Evolutionary conservation across 2,329 filamentous ascomycete genomes (phyloP), one percentile per base, ranked within the genome.

Genomic region (Phyllosticta paracitricarpa): DNA sequence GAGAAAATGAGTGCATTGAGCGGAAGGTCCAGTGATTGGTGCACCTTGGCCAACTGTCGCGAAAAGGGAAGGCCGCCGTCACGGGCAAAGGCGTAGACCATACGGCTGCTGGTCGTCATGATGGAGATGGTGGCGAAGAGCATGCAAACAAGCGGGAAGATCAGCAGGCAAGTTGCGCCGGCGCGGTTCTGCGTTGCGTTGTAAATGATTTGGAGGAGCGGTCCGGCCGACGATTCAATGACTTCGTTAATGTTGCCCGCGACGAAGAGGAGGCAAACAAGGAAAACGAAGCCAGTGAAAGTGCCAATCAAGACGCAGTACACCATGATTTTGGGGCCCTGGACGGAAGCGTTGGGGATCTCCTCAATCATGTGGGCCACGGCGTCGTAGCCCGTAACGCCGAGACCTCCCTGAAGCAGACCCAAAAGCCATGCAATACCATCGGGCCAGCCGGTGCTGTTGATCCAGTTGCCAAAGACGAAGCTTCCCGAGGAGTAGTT

Each of bases 381-480:
- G 0, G 78, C 77, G 62, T 81, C 81, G 67, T 78, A 84, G 56
- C 81, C 81, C n/a, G 79, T 82, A 22, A 82, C 71, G 61, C 78
- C 79, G 14, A 83, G 75, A 14, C 79, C 80, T 51, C 80, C 81
- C 71, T 83, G 82, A 1, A 85, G 71, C 12, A 79, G 65, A 6
- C 77, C 77, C 4, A 79, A 68, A 26, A 79, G 66, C 77, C 77
- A 86, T 2, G 83, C 77, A 35, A 89, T 70, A 0, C 86, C 86
- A 71, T 88, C 84, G 0, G 86, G 86, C 86, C 86, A 89, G 52
- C 84, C 85, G 8, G 83, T 84, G 55, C 81, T 71, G 65, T 91
- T 91, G 69, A 88, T 81, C 67, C 90, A 89, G 1, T 82, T 72
- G 4, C 80, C 77, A 64, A 88, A 89, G 10, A 89, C 87, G 58